phyloP scores from a whole-genome alignment of 768 basidiomycete genomes.

The Cystoderma amianthinum region DNA sequence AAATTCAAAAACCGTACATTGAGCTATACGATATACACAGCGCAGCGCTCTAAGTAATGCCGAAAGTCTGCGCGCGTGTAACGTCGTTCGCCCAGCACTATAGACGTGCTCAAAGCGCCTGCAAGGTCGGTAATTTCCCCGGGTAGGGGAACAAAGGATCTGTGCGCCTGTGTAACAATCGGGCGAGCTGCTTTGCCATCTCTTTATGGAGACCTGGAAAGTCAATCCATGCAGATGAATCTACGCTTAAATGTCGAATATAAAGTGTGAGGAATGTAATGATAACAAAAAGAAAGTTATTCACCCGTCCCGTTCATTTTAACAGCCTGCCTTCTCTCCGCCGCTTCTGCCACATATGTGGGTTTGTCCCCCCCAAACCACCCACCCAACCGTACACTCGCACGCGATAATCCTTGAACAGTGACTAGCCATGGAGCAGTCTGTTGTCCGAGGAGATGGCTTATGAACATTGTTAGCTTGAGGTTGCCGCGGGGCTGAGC shows the following conservation, averaged over 20 bases:
- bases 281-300: constrained; percentile 7
- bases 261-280: neutral
- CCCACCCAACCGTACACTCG: constrained; percentile 59
- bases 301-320: constrained; percentile 66
- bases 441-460: constrained; percentile 36
- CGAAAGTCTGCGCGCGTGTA: constrained; percentile 58
- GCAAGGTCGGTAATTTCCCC: constrained; percentile 57
- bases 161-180: constrained; percentile 33
- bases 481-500: constrained; percentile 14
- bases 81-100: constrained; percentile 56
- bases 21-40: constrained; percentile 64
- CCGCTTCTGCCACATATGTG: constrained; percentile 45
- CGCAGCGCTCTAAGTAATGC: constrained; percentile 56
- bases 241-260: constrained; percentile 8
- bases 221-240: constrained; percentile 49
- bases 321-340: constrained; percentile 49
- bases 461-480: constrained; percentile 3
- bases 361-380: constrained; percentile 46
- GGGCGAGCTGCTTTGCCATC: constrained; percentile 64
- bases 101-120: constrained; percentile 47
- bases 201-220: constrained; percentile 62
- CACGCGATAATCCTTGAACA: constrained; percentile 17
- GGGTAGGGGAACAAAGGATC: constrained; percentile 58
- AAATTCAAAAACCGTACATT: constrained; percentile 43
- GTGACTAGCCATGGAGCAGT: constrained; percentile 60